phyloP scores from a whole-genome alignment of 2,329 filamentous ascomycete species.

The Coniochaeta sp. region DNA sequence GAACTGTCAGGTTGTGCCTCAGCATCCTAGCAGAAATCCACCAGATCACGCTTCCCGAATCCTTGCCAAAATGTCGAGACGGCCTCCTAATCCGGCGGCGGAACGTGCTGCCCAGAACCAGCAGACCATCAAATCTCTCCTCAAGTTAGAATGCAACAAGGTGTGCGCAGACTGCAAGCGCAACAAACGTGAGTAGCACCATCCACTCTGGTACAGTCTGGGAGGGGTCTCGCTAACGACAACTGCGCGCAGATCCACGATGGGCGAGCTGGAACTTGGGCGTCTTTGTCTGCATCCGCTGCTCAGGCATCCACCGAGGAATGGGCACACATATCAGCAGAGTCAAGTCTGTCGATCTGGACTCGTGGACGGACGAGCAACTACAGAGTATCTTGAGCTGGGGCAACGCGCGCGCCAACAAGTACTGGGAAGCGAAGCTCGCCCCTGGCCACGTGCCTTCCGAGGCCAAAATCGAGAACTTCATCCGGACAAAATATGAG shows the following conservation, averaged over 20 bases:
- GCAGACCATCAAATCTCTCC: slow-evolving; percentile 84
- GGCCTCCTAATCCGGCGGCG: slow-evolving; percentile 67
- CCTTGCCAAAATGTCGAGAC: slow-evolving; percentile 60
- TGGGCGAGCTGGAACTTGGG: slow-evolving; percentile 99
- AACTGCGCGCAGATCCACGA: slow-evolving; percentile 63
- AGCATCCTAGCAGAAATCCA: not conserved
- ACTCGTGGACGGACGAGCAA: slow-evolving; percentile 98
- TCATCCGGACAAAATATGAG: slow-evolving; percentile 98
- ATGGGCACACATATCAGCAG: slow-evolving; percentile 98
- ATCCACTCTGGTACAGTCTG: not conserved
- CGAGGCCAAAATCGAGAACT: slow-evolving; percentile 98
- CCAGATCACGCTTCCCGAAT: not conserved
- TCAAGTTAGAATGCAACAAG: slow-evolving; percentile 95
- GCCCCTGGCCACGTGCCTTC: slow-evolving; percentile 86
- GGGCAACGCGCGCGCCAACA: slow-evolving; percentile 95
- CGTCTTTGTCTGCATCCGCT: slow-evolving; percentile 95
- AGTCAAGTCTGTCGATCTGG: slow-evolving; percentile 96
- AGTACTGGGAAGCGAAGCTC: slow-evolving; percentile 97
- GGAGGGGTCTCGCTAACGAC: not conserved
- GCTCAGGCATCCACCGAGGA: slow-evolving; percentile 94
- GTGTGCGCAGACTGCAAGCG: slow-evolving; percentile 97
- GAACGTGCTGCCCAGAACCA: slow-evolving; percentile 91
- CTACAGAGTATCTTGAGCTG: slow-evolving; percentile 87
- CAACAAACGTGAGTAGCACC: slow-evolving; percentile 75
- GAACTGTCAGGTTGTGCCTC: not conserved